Percentiles rank a stretch among this genome's conserved stretches.
Conservation (phyloP, 2,329 filamentous ascomycete genomes). For the Paraconiothyrium sp. region DNA sequence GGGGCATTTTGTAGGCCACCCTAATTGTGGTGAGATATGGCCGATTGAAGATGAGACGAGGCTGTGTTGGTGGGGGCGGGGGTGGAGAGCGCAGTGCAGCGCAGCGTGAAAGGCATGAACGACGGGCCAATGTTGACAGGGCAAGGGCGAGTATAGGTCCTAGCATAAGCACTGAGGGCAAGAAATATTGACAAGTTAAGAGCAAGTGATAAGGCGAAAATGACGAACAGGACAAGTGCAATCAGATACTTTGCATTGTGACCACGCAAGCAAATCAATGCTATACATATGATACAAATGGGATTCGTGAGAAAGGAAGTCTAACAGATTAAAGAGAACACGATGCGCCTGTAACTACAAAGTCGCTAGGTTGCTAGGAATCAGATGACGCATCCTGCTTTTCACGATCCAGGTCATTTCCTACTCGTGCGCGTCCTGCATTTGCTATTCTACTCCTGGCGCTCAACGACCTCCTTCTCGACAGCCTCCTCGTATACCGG, state of each 20-base stretch:
- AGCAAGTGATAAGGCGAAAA: no score
- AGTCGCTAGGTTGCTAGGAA: neutral
- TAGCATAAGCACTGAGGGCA: no score
- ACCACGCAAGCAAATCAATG: neutral
- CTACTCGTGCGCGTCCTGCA: neutral
- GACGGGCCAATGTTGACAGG: no score
- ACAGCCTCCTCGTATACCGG: conserved; percentile 49
- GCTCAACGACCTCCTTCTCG: conserved; percentile 44
- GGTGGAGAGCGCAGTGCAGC: neutral
- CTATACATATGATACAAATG: neutral
- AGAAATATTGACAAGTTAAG: no score
- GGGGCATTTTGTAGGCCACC: neutral
- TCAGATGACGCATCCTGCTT: conserved; percentile 2
- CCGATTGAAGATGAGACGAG: neutral
- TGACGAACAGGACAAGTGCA: no score
- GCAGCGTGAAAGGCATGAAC: neutral
- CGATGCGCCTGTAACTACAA: neutral
- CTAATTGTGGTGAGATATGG: neutral
- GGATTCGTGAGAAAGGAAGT: conserved; percentile 2
- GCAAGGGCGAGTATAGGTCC: no score
- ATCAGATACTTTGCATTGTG: neutral
- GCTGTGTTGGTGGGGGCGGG: neutral
- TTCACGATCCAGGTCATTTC: neutral
- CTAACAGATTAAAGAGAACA: neutral
- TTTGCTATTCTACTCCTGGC: conserved; percentile 29